Evolutionary conservation across 163 green algal genomes (phyloP).

Genomic region (Smithsoniella earleae): DNA sequence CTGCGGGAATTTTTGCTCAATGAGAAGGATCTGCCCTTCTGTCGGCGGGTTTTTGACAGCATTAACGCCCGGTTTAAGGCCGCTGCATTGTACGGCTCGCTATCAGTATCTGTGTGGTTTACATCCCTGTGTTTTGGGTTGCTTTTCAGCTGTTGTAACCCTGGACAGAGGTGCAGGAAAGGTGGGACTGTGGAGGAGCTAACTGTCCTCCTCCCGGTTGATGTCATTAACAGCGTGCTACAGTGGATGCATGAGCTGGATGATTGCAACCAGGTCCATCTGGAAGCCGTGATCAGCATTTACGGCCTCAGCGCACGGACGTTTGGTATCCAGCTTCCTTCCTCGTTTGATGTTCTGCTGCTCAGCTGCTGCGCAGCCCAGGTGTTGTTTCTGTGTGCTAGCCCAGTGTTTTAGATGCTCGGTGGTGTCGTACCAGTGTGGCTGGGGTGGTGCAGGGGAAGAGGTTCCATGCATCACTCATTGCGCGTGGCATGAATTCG

Average conservation of each 20-base stretch:
- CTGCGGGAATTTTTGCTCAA: not conserved
- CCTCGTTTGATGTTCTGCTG: not conserved
- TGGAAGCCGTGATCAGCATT: not conserved
- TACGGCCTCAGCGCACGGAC: conserved; percentile 14
- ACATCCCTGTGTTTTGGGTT: not conserved
- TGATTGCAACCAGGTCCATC: not conserved
- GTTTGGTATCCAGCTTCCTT: not conserved
- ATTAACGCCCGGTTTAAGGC: not conserved
- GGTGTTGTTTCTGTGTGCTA: not conserved
- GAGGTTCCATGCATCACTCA: conserved; percentile 2
- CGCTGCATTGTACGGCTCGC: not conserved
- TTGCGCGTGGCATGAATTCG: conserved; percentile 4
- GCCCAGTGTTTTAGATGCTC: not conserved
- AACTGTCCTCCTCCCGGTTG: not conserved
- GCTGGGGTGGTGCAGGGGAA: not conserved
- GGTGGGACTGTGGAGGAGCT: not conserved
- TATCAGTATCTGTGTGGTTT: too few species aligned
- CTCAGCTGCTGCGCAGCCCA: not conserved
- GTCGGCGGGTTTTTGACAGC: not conserved
- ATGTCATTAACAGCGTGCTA: not conserved
- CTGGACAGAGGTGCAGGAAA: not conserved
- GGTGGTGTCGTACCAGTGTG: not conserved
- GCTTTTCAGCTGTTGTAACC: not conserved
- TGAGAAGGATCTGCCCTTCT: not conserved
- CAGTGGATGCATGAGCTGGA: not conserved